These are phyloP conservation scores for Pestalotiopsis sp. DNA, from an alignment of 2,329 filamentous ascomycete genomes.

Conservation along the genomic window DNA sequence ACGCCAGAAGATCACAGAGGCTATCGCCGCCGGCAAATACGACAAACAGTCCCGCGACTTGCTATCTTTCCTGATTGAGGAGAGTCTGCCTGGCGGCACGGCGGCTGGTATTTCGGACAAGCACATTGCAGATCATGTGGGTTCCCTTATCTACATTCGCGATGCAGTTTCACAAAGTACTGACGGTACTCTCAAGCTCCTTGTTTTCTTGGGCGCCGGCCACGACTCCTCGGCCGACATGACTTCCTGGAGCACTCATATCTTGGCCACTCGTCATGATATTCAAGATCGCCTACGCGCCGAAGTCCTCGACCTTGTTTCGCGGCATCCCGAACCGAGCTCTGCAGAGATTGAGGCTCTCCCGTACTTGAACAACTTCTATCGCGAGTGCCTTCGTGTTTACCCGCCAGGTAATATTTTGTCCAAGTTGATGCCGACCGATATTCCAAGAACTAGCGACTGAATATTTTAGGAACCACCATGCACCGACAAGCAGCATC, in stretches of 20 bases:
- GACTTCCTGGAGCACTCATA: conserved; percentile 34
- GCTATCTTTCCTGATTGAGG: conserved; percentile 33
- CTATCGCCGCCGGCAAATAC: conserved; percentile 19
- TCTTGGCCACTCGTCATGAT: conserved; percentile 29
- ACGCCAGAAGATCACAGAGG: conserved; percentile 26
- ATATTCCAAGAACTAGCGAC: too few species aligned
- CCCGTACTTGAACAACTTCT: conserved; percentile 35
- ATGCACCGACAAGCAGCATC: conserved; percentile 19
- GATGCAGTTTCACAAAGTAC: neutral
- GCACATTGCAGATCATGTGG: conserved; percentile 19
- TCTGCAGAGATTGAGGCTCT: conserved; percentile 30
- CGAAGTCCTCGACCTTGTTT: conserved; percentile 28
- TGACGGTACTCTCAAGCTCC: conserved; percentile 10
- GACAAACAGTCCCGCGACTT: conserved; percentile 23
- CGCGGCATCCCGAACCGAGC: conserved; percentile 17
- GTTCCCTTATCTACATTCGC: conserved; percentile 17
- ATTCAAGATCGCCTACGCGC: conserved; percentile 33
- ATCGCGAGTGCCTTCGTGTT: conserved; percentile 35
- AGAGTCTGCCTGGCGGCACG: conserved; percentile 4
- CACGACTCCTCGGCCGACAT: conserved; percentile 36
- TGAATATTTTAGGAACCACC: too few species aligned
- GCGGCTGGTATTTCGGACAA: conserved; percentile 15
- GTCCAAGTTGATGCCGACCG: too few species aligned
- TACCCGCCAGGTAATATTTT: conserved; percentile 35
- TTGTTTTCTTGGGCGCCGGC: conserved; percentile 24